Evolutionary conservation across 140 eudicot species (phyloP), one percentile per base, ranked within the genome.

Genomic region (Oenanthe javanica): DNA sequence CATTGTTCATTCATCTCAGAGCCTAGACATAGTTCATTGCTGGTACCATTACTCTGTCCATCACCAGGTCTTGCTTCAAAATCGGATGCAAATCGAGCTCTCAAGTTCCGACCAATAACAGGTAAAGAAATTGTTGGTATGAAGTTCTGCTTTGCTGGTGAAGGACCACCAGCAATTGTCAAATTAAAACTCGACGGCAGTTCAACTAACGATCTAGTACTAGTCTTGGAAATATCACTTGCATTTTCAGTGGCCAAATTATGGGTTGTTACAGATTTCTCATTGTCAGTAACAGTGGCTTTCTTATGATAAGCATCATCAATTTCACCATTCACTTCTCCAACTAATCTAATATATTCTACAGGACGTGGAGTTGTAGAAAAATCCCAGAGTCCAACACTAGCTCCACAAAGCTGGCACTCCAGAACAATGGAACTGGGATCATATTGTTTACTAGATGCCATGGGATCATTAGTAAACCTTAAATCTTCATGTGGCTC

Each of bases 91-190:
- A 93, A 77, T 52, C 90, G 87, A 73, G 89, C 82, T 86, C 96
- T 91, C 82, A 96, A 80, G 72, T 86, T 91, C 42, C 87, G 93
- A 77, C 99, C 99, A 82, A 96, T 85, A 74, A 96, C 88, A 49
- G 99, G 99, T 80, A 96, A 83, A 43, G 94, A 89, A 64, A 96
- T 93, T 57, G 72, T 89, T 9, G 99, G 98, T 25, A 92, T 83
- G 75, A 91, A 93, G 72, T 96, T 88, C 86, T 93, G 97, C 84
- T 84, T 89, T 12, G 93, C 92, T 19, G 99, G 99, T 55, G 91
- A 93, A 80, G 98, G 96, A 16, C 99, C 99, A n/a, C 99, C 99
- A 38, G 98, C 99, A 82, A 96, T 96, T 57, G 99, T 89, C 86
- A 93, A 81, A 74, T 78, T 84, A 16, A 86, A 67, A 31, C 73